Conservation (phyloP, 176 grass and related monocot species). For the Carex cristatella region DNA sequence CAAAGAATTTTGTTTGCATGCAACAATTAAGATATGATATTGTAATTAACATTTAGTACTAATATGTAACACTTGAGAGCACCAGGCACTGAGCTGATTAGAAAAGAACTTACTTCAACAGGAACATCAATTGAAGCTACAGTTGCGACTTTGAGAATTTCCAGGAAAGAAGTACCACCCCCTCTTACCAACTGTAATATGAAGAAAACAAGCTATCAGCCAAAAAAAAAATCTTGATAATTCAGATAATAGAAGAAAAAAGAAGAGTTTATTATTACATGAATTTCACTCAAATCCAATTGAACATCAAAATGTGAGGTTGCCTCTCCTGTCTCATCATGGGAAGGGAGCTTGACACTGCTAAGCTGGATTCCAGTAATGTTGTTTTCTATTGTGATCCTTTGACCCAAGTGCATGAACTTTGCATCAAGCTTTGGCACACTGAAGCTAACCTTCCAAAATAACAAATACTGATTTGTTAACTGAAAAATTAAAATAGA, state of each 20-base stretch:
- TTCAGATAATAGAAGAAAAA: constrained; percentile 20
- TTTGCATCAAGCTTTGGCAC: constrained; percentile 98
- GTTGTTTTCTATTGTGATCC: constrained; percentile 77
- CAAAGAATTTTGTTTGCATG: neutral
- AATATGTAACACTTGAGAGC: neutral
- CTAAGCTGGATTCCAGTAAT: constrained; percentile 79
- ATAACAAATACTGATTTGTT: constrained; percentile 68
- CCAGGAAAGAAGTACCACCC: constrained; percentile 66
- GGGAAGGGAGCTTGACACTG: constrained; percentile 56
- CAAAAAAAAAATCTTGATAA: constrained; percentile 13
- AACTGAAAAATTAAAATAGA: constrained; percentile 3
- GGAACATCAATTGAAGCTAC: constrained; percentile 72
- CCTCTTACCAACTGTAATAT: constrained; percentile 79
- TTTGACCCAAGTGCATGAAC: constrained; percentile 75
- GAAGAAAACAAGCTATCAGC: constrained; percentile 19
- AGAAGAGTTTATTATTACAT: constrained; percentile 45
- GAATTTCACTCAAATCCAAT: constrained; percentile 90
- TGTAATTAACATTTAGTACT: neutral
- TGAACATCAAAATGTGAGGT: constrained; percentile 89
- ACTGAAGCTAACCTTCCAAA: constrained; percentile 99
- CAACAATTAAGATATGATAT: neutral
- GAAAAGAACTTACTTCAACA: constrained; percentile 61
- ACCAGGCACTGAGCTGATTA: neutral
- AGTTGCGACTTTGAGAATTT: constrained; percentile 90
- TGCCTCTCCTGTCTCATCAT: constrained; percentile 65